phyloP scores from a whole-genome alignment of 331 rosid species.

The Quercus tomentella region DNA sequence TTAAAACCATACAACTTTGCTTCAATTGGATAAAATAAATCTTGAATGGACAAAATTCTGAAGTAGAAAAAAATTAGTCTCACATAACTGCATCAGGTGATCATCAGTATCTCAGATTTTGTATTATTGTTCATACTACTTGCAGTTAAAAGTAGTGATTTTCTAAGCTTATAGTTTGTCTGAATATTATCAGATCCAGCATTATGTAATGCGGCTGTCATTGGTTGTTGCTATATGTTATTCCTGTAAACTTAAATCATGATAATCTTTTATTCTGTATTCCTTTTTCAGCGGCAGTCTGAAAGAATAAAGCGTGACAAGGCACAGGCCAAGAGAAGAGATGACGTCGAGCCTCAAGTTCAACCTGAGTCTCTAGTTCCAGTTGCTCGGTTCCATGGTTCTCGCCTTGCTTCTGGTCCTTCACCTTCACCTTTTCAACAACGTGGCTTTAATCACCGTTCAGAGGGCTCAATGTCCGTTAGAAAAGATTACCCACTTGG shows the following conservation, averaged over 20 bases:
- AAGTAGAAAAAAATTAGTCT: no score
- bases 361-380: slow-evolving; percentile 80
- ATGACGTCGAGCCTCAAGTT: slow-evolving; percentile 65
- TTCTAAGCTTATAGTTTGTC: background rate
- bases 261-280: slow-evolving; percentile 3
- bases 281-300: slow-evolving; percentile 61
- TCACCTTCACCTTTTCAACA: slow-evolving; percentile 68
- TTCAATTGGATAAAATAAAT: no score
- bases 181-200: background rate
- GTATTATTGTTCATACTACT: background rate
- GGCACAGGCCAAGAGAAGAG: slow-evolving; percentile 72
- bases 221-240: background rate
- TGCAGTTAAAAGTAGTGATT: background rate
- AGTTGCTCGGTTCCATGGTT: slow-evolving; percentile 69
- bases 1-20: no score
- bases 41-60: no score
- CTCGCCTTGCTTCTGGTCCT: slow-evolving; percentile 95
- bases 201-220: background rate
- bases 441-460: slow-evolving; percentile 24
- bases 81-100: no score
- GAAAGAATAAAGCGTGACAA: slow-evolving; percentile 90
- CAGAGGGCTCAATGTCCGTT: slow-evolving; percentile 10
- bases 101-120: background rate
- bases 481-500: slow-evolving; percentile 19
- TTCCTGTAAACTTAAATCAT: background rate